phyloP scores from a whole-genome alignment of 169 alveolate species.

The Babesia ovis region DNA sequence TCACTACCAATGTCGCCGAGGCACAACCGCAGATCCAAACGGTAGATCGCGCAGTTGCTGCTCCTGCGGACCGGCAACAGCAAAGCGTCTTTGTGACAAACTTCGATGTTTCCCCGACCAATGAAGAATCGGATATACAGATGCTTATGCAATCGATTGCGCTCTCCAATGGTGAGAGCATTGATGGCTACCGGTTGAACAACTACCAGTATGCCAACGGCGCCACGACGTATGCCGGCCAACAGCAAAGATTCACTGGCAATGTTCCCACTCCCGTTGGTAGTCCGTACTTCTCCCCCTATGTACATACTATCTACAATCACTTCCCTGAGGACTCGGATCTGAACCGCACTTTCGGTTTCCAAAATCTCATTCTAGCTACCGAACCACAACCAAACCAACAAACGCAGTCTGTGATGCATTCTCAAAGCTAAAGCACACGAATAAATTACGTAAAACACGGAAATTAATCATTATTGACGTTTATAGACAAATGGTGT shows the following conservation, averaged over 20 bases:
- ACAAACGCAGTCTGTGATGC: constrained; percentile 20
- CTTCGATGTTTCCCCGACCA: constrained; percentile 14
- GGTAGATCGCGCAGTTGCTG: not conserved
- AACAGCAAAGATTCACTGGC: not conserved
- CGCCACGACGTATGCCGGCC: not conserved
- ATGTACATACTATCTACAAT: constrained; percentile 37
- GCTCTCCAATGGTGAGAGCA: constrained; percentile 21
- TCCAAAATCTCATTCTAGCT: constrained; percentile 48
- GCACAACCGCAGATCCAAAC: not conserved
- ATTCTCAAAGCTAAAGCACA: constrained; percentile 9
- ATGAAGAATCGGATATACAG: constrained; percentile 51
- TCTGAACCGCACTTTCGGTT: constrained; percentile 39
- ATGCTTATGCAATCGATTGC: constrained; percentile 63
- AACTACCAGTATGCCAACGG: constrained; percentile 25
- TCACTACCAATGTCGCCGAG: not conserved
- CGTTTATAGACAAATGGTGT: constrained; percentile 54
- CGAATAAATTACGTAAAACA: not conserved
- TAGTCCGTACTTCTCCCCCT: constrained; percentile 70
- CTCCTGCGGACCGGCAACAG: not conserved
- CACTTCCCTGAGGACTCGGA: constrained; percentile 38
- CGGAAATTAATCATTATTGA: constrained; percentile 14
- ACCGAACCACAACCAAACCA: constrained; percentile 29
- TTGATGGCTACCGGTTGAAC: constrained; percentile 16
- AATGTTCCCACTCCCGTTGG: constrained; percentile 42
- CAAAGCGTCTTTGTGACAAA: constrained; percentile 9